phyloP scores from a whole-genome alignment of 31 red algal species.

The Asparagopsis taxiformis region DNA sequence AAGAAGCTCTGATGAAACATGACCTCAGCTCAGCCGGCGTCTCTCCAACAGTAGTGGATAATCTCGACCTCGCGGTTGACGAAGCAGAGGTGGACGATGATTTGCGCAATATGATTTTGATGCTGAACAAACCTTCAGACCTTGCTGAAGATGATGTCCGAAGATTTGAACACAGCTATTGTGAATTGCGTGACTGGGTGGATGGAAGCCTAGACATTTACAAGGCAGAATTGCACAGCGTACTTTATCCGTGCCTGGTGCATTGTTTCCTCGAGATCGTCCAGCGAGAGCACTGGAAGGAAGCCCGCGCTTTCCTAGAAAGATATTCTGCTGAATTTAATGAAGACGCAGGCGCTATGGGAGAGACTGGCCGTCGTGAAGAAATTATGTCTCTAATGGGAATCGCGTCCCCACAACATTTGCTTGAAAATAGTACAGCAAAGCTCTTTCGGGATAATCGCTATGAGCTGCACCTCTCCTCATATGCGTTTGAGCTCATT shows the following conservation, averaged over 20 bases:
- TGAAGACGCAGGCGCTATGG: conserved; percentile 30
- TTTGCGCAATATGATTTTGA: conserved; percentile 50
- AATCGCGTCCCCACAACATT: conserved; percentile 70
- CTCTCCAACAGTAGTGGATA: conserved; percentile 1
- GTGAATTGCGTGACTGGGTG: conserved; percentile 81
- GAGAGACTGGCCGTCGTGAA: conserved; percentile 21
- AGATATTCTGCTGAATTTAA: conserved; percentile 48
- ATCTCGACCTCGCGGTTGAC: conserved; percentile 29
- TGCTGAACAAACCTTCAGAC: conserved; percentile 37
- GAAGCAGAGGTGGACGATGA: conserved; percentile 61
- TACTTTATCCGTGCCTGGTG: conserved; percentile 92
- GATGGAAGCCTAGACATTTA: conserved; percentile 92
- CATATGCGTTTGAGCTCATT: conserved; percentile 90
- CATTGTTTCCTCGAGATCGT: conserved; percentile 92
- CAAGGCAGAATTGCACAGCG: conserved; percentile 78
- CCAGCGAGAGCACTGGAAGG: conserved; percentile 41
- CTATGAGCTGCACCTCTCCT: conserved; percentile 79
- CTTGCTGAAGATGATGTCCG: conserved; percentile 44
- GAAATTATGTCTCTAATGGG: conserved; percentile 71
- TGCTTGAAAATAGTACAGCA: conserved; percentile 78
- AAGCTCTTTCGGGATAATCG: conserved; percentile 79
- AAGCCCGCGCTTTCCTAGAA: conserved; percentile 55
- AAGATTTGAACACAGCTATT: conserved; percentile 56
- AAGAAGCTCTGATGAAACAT: conserved; percentile 15
- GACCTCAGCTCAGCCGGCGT: conserved; percentile 16